Conservation (phyloP, 352 stramenopile species). For the Phytophthora brassicae region DNA sequence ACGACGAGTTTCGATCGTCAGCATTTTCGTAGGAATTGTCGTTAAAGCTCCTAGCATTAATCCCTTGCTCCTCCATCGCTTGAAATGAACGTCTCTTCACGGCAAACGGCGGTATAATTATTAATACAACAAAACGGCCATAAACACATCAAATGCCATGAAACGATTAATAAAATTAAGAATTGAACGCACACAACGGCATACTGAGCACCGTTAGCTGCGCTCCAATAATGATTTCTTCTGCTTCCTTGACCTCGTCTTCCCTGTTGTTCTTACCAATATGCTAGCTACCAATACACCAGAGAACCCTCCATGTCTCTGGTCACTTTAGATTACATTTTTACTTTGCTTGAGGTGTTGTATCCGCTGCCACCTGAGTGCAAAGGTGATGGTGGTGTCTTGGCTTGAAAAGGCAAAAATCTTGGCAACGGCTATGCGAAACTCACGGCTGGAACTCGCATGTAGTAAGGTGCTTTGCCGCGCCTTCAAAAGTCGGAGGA, state of each 20-base stretch:
- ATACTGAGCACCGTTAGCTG: constrained; percentile 12
- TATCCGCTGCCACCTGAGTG: constrained; percentile 30
- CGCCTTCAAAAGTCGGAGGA: constrained; percentile 47
- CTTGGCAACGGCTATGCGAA: not conserved
- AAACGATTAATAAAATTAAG: constrained; percentile 40
- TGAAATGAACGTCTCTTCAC: constrained; percentile 8
- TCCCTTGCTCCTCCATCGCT: constrained; percentile 5
- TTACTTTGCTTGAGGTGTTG: constrained; percentile 40
- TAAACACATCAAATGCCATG: constrained; percentile 13
- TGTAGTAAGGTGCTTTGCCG: constrained; percentile 40
- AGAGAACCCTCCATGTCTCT: constrained; percentile 31
- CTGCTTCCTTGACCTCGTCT: constrained; percentile 19
- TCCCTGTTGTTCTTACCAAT: constrained; percentile 29
- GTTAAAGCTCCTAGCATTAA: not conserved
- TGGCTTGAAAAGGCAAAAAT: constrained; percentile 25
- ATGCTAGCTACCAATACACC: constrained; percentile 42
- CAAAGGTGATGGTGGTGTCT: constrained; percentile 22
- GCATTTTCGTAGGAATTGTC: not conserved
- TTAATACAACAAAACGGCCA: not conserved
- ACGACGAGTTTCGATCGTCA: not conserved
- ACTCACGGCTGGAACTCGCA: constrained; percentile 46
- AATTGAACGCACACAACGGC: constrained; percentile 30
- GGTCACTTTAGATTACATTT: constrained; percentile 46
- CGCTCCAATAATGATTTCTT: constrained; percentile 34
- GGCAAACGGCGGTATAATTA: constrained; percentile 11